Evolutionary conservation across 306 rosid species (phyloP).

Genomic region (Rosa lucieae): DNA sequence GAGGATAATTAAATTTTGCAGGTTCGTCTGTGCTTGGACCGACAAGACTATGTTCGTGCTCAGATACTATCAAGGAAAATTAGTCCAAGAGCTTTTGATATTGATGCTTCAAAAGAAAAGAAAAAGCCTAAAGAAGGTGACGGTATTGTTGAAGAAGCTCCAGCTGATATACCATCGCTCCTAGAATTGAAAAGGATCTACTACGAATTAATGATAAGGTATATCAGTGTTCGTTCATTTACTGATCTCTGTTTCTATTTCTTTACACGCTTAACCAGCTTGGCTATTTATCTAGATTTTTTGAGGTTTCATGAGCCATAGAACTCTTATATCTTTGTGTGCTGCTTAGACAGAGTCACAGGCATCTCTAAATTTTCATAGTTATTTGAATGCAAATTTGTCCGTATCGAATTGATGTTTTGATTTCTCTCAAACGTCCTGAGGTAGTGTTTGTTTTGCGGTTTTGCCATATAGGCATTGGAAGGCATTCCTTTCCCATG

Average conservation of each 20-base stretch:
- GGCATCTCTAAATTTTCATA: neutral
- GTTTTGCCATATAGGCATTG: neutral
- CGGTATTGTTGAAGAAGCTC: conserved; percentile 70
- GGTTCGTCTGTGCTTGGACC: conserved; percentile 82
- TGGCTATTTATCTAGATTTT: neutral
- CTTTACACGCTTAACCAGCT: neutral
- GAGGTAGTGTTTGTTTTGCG: neutral
- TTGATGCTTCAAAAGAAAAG: conserved; percentile 73
- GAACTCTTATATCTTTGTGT: neutral
- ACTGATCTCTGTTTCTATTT: neutral
- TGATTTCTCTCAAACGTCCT: neutral
- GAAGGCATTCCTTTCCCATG: neutral
- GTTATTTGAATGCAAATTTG: neutral
- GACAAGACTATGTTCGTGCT: conserved; percentile 76
- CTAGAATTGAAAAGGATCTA: conserved; percentile 77
- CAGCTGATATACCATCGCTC: conserved; percentile 82
- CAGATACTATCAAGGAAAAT: conserved; percentile 85
- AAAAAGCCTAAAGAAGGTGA: conserved; percentile 91
- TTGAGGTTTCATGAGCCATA: neutral
- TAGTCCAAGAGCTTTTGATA: conserved; percentile 75
- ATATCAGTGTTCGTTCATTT: conserved; percentile 5
- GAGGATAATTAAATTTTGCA: conserved; percentile 17
- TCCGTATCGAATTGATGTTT: neutral
- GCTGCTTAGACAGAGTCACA: neutral
- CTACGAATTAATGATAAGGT: conserved; percentile 87